A percentile compares a stretch with the other conserved stretches of the same genome.
Evolutionary conservation across 306 rosid genomes (phyloP).

Genomic region (Cercis canadensis): DNA sequence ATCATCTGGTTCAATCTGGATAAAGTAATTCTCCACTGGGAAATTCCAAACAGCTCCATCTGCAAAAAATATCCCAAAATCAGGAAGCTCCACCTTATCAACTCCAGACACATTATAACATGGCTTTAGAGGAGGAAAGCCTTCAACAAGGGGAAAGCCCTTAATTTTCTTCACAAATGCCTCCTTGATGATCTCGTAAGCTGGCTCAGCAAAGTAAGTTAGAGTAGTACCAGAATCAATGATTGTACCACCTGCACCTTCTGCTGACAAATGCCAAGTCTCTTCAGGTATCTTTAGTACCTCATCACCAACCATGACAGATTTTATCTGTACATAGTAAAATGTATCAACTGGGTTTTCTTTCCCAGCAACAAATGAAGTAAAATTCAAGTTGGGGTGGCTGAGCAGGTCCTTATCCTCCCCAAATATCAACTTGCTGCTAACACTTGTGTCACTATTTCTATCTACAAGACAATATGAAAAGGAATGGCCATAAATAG

Average conservation of each 20-base stretch:
- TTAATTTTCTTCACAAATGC: slow-evolving; percentile 67
- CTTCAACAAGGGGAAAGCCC: slow-evolving; percentile 61
- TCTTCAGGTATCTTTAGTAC: slow-evolving; percentile 67
- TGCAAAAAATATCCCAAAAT: slow-evolving; percentile 67
- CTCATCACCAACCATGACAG: slow-evolving; percentile 73
- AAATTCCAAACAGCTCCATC: slow-evolving; percentile 94
- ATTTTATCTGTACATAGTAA: slow-evolving; percentile 79
- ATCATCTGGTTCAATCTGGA: slow-evolving; percentile 66
- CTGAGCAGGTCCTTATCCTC: slow-evolving; percentile 67
- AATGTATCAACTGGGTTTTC: slow-evolving; percentile 83
- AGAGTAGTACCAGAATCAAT: slow-evolving; percentile 96
- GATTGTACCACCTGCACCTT: slow-evolving; percentile 89
- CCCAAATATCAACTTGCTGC: slow-evolving; percentile 90
- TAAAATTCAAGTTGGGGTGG: slow-evolving; percentile 77
- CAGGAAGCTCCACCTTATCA: slow-evolving; percentile 78
- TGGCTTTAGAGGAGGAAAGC: slow-evolving; percentile 72
- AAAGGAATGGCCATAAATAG: slow-evolving; percentile 89
- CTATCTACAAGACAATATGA: slow-evolving; percentile 96
- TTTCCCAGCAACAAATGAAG: slow-evolving; percentile 71
- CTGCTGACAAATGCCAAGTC: slow-evolving; percentile 70
- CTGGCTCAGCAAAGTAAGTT: slow-evolving; percentile 92
- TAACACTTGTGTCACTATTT: slow-evolving; percentile 71
- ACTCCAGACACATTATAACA: slow-evolving; percentile 93
- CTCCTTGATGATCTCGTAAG: slow-evolving; percentile 67
- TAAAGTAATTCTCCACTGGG: slow-evolving; percentile 90